A percentile compares a stretch with the other conserved stretches of the same genome.
Conservation (phyloP, 2,329 filamentous ascomycete species). For the Onygenales sp. region DNA sequence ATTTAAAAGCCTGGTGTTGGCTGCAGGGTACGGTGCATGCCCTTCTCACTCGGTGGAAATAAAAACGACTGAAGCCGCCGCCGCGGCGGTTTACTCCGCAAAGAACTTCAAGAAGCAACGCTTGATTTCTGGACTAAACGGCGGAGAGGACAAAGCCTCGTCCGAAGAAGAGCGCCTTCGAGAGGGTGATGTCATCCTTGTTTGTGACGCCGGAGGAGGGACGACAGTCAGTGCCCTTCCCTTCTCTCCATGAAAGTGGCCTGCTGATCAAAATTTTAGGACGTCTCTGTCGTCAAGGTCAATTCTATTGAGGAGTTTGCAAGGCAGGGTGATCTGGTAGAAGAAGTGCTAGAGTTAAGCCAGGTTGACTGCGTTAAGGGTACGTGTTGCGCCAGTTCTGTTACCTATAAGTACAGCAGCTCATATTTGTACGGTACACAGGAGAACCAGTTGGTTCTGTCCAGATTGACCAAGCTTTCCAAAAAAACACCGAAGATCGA, state of each 20-base stretch:
- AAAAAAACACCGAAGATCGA: background rate
- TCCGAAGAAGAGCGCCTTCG: background rate
- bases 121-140: background rate
- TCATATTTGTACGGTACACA: background rate
- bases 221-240: slow-evolving; percentile 1
- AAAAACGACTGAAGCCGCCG: background rate
- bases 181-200: background rate
- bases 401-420: background rate
- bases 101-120: background rate
- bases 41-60: slow-evolving; percentile 1
- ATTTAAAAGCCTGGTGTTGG: background rate
- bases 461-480: slow-evolving; percentile 2
- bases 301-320: background rate
- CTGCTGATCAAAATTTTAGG: background rate
- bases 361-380: slow-evolving; percentile 1
- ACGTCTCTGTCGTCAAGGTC: slow-evolving; percentile 2
- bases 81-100: slow-evolving; percentile 1
- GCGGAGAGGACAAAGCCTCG: background rate
- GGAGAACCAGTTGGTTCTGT: slow-evolving; percentile 3
- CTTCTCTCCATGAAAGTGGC: background rate
- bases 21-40: background rate
- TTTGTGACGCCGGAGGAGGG: slow-evolving; percentile 5
- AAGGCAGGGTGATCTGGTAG: background rate
- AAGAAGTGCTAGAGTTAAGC: background rate
- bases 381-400: background rate